These are phyloP conservation scores for Conoideocrella luteorostrata DNA, from an alignment of 2,329 filamentous ascomycete species.

Conservation along the genomic window DNA sequence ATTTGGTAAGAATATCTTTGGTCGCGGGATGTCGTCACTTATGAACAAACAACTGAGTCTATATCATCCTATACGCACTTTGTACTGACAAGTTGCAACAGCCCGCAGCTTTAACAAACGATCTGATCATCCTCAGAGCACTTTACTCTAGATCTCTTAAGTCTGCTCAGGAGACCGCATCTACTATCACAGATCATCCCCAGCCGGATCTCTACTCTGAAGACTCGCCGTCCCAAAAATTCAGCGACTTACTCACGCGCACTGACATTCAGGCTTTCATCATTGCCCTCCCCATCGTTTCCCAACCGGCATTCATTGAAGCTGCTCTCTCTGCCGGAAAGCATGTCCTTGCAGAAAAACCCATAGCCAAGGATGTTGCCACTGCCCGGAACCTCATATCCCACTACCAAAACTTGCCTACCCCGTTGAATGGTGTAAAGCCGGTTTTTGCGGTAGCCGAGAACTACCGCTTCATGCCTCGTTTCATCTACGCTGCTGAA, in stretches of 20 bases:
- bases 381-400: slow-evolving; percentile 34
- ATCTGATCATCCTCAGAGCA: slow-evolving; percentile 50
- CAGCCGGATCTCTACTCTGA: slow-evolving; percentile 50
- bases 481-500: slow-evolving; percentile 46
- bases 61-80: too few relatives aligned
- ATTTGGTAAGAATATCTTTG: too few relatives aligned
- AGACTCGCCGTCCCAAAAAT: slow-evolving; percentile 41
- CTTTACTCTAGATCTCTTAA: slow-evolving; percentile 58
- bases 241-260: slow-evolving; percentile 46
- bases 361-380: slow-evolving; percentile 54
- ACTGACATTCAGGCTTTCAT: slow-evolving; percentile 50
- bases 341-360: slow-evolving; percentile 65
- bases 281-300: slow-evolving; percentile 56
- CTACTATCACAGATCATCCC: slow-evolving; percentile 29
- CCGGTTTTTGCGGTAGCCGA: slow-evolving; percentile 58
- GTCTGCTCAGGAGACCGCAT: slow-evolving; percentile 44
- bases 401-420: slow-evolving; percentile 20
- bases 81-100: too few relatives aligned
- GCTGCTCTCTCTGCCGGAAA: slow-evolving; percentile 58
- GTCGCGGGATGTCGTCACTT: too few relatives aligned
- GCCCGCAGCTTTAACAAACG: slow-evolving; percentile 5
- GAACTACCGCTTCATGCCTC: slow-evolving; percentile 61
- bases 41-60: too few relatives aligned
- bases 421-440: slow-evolving; percentile 16
- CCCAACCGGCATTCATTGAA: slow-evolving; percentile 53